Evolutionary conservation across 2,329 filamentous ascomycete species (phyloP).

Genomic region (Cercospora nicotianae): DNA sequence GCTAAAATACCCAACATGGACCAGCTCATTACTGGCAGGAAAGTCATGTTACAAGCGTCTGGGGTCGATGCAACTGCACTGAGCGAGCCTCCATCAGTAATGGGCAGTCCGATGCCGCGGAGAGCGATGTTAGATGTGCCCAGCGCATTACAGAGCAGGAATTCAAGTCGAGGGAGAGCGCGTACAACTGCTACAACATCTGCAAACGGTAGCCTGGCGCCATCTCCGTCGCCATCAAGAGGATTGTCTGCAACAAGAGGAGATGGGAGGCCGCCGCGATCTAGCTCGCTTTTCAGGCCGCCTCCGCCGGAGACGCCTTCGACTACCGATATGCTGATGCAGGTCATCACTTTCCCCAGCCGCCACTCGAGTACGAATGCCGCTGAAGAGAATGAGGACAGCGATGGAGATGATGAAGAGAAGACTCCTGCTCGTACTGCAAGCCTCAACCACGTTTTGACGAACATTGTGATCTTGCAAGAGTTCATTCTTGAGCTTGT

Average conservation of each 20-base stretch:
- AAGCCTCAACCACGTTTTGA: constrained; percentile 51
- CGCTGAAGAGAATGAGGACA: constrained; percentile 8
- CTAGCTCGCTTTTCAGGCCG: constrained; percentile 35
- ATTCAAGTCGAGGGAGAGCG: constrained; percentile 24
- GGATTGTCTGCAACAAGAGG: constrained; percentile 18
- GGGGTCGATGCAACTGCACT: constrained; percentile 41
- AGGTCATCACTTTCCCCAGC: constrained; percentile 31
- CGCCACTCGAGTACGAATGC: background rate
- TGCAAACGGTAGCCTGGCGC: constrained; percentile 11
- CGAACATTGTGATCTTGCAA: constrained; percentile 53
- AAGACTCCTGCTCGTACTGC: constrained; percentile 38
- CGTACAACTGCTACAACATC: constrained; percentile 24
- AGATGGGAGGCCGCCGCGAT: constrained; percentile 2
- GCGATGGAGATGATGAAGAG: constrained; percentile 29
- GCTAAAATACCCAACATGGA: constrained; percentile 49
- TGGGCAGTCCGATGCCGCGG: constrained; percentile 22
- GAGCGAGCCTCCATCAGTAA: constrained; percentile 28
- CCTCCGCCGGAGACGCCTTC: constrained; percentile 39
- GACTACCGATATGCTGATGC: constrained; percentile 39
- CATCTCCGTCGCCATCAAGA: constrained; percentile 14
- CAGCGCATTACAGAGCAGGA: constrained; percentile 19
- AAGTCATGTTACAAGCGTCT: constrained; percentile 51
- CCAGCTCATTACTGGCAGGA: constrained; percentile 50
- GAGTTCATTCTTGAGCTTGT: constrained; percentile 53
- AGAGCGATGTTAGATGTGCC: constrained; percentile 20